Evolutionary conservation across 441 rosid species (phyloP).

Genomic region (Erodium trifolium): DNA sequence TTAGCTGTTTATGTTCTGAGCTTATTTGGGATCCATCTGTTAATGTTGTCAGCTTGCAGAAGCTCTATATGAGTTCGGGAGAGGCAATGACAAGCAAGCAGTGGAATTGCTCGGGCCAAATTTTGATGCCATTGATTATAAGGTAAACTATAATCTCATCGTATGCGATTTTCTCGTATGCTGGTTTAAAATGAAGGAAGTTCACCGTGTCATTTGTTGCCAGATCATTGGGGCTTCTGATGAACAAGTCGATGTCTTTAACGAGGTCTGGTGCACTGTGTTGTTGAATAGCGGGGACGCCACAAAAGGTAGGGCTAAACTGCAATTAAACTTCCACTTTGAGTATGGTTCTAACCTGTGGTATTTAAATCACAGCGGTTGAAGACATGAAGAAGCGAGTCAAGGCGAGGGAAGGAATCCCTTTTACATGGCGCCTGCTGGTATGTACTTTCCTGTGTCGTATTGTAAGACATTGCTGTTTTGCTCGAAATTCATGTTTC

Average conservation of each 20-base stretch:
- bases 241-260: constrained; percentile 80
- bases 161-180: not conserved
- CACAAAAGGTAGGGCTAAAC: constrained; percentile 37
- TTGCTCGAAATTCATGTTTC: not conserved
- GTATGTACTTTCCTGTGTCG: constrained; percentile 23
- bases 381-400: constrained; percentile 47
- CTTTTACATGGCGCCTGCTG: constrained; percentile 73
- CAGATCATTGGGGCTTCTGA: constrained; percentile 77
- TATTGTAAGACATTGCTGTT: not conserved
- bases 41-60: constrained; percentile 51
- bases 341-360: constrained; percentile 13
- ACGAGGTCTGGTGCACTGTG: constrained; percentile 64
- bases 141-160: constrained; percentile 32
- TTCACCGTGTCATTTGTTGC: constrained; percentile 5
- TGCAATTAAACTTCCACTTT: too few relatives aligned
- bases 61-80: constrained; percentile 54
- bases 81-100: constrained; percentile 41
- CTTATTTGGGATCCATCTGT: not conserved
- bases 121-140: constrained; percentile 50
- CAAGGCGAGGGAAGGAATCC: constrained; percentile 53
- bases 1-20: not conserved
- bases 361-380: constrained; percentile 32
- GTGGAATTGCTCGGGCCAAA: constrained; percentile 52
- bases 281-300: constrained; percentile 54
- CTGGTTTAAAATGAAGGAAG: not conserved